A percentile compares a stretch with the other conserved stretches of the same genome.
phyloP scores from a whole-genome alignment of 2,329 filamentous ascomycete genomes.

The Fusarium sp. region DNA sequence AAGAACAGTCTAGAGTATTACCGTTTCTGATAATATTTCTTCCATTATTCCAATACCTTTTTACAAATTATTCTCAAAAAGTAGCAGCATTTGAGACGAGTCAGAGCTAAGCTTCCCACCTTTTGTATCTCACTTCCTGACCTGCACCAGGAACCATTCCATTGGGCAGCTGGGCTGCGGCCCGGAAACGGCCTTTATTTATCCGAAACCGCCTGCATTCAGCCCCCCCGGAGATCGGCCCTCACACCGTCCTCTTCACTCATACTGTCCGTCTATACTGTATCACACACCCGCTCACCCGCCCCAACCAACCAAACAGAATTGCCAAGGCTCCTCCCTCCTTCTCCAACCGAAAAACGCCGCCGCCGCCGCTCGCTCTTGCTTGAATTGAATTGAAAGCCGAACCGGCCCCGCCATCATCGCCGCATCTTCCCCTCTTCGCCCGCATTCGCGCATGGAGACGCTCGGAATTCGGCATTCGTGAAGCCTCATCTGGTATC shows the following conservation, averaged over 20 bases:
- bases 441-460: slow-evolving; percentile 39
- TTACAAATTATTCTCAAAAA: background rate
- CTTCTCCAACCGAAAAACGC: slow-evolving; percentile 1
- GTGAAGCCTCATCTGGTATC: slow-evolving; percentile 41
- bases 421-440: slow-evolving; percentile 40
- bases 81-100: background rate
- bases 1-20: background rate
- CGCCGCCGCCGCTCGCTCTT: background rate
- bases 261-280: background rate
- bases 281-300: background rate
- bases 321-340: slow-evolving; percentile 20
- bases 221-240: slow-evolving; percentile 16
- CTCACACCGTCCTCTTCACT: slow-evolving; percentile 13
- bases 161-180: background rate
- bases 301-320: slow-evolving; percentile 25
- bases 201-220: slow-evolving; percentile 17
- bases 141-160: background rate
- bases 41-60: background rate
- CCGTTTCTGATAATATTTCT: background rate
- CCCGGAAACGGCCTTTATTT: slow-evolving; percentile 20
- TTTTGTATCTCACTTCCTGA: background rate
- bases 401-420: slow-evolving; percentile 40
- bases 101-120: background rate
- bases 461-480: slow-evolving; percentile 51
- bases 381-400: slow-evolving; percentile 29